Evolutionary conservation across 1,284 basidiomycete genomes (phyloP).

Genomic region (Papiliotrema fonsecae): DNA sequence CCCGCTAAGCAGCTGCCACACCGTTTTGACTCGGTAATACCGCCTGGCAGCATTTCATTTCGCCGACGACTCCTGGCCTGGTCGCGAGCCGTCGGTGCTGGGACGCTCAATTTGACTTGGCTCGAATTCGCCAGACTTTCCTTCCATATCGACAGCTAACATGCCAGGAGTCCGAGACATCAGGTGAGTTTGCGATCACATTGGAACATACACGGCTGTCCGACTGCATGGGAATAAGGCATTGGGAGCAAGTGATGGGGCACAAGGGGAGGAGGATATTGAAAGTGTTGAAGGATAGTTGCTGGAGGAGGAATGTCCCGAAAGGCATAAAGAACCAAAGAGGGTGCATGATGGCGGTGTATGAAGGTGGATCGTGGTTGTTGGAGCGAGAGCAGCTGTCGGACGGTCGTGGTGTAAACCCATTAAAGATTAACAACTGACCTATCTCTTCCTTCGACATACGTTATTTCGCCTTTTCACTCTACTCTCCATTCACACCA

Average conservation of each 20-base stretch:
- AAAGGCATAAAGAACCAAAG: neutral
- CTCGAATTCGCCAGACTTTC: too few species aligned
- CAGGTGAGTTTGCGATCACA: slow-evolving; percentile 56
- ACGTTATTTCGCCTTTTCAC: neutral
- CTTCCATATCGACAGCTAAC: slow-evolving; percentile 41
- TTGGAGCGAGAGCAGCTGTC: too few species aligned
- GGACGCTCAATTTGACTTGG: too few species aligned
- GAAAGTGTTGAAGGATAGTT: neutral
- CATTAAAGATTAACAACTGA: slow-evolving; percentile 5
- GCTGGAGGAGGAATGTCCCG: neutral
- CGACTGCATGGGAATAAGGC: neutral
- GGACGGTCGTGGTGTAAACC: too few species aligned
- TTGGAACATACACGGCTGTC: neutral
- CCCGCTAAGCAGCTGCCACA: neutral
- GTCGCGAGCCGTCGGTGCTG: too few species aligned
- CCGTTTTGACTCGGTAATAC: slow-evolving; percentile 1
- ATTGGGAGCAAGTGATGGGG: neutral
- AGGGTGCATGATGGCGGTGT: neutral
- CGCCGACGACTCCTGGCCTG: too few species aligned
- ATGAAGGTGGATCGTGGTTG: neutral
- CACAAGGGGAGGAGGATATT: neutral
- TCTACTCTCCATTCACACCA: neutral
- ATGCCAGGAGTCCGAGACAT: slow-evolving; percentile 93
- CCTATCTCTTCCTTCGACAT: neutral
- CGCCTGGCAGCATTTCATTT: neutral